These are phyloP conservation scores for Ogataea philodendri DNA, from an alignment of 805 yeast species.

Conservation along the genomic window DNA sequence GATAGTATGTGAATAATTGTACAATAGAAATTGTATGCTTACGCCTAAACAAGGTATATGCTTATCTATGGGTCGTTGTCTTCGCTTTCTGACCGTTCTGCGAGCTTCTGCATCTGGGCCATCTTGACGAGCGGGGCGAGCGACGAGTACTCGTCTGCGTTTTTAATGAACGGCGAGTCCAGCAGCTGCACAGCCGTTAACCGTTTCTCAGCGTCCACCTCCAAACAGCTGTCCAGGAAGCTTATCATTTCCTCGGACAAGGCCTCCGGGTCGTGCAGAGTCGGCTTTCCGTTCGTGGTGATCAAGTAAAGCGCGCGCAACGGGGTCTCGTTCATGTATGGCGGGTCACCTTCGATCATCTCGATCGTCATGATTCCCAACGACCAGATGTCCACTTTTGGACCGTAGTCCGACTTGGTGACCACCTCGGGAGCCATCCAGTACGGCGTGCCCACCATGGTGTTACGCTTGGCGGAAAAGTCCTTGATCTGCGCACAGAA, in stretches of 20 bases:
- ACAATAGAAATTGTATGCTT: constrained; percentile 14
- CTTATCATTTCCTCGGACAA: constrained; percentile 62
- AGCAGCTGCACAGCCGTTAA: constrained; percentile 75
- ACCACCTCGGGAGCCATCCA: constrained; percentile 93
- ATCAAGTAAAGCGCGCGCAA: constrained; percentile 71
- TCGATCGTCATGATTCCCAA: constrained; percentile 84
- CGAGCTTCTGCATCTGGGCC: constrained; percentile 62
- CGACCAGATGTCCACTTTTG: constrained; percentile 82
- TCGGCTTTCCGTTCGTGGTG: constrained; percentile 81
- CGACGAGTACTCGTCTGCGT: constrained; percentile 59
- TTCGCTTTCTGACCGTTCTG: constrained; percentile 31
- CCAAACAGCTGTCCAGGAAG: constrained; percentile 75
- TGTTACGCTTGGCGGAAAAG: constrained; percentile 68
- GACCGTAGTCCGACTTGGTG: constrained; percentile 74
- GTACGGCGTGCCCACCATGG: constrained; percentile 87
- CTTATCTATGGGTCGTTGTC: constrained; percentile 6
- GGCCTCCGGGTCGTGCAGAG: constrained; percentile 69
- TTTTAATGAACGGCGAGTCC: constrained; percentile 58
- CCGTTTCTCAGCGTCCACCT: constrained; percentile 79
- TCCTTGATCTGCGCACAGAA: constrained; percentile 81
- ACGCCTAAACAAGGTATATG: constrained; percentile 6
- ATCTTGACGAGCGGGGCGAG: constrained; percentile 73
- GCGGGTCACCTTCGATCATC: constrained; percentile 86
- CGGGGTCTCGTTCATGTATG: constrained; percentile 77
- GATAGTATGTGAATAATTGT: constrained; percentile 11